Percentiles rank a stretch among this genome's conserved stretches.
phyloP scores from a whole-genome alignment of 2,329 filamentous ascomycete species.

The Zymoseptoria pseudotritici region DNA sequence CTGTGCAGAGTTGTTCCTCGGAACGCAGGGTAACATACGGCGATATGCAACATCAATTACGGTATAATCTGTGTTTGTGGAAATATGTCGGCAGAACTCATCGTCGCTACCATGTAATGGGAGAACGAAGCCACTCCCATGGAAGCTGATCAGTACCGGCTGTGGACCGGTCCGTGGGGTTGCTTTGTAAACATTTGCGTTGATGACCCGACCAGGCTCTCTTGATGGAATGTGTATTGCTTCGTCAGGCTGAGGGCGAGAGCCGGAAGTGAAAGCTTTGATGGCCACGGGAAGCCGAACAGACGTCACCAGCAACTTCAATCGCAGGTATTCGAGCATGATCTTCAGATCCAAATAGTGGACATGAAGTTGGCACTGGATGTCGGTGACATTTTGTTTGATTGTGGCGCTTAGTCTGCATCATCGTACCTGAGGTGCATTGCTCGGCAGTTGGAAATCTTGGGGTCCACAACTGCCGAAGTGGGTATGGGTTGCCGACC shows the following conservation, averaged over 20 bases:
- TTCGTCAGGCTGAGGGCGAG: not conserved
- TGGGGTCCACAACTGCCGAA: too few species aligned
- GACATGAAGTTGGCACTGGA: not conserved
- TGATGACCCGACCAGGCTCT: constrained; percentile 15
- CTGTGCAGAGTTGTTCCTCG: not conserved
- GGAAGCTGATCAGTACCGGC: constrained; percentile 31
- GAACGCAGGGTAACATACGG: constrained; percentile 1
- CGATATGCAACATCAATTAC: constrained; percentile 37
- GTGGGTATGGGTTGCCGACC: too few species aligned
- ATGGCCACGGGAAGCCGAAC: not conserved
- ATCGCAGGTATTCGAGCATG: not conserved
- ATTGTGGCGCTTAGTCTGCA: too few species aligned
- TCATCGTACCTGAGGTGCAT: too few species aligned
- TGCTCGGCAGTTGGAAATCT: too few species aligned
- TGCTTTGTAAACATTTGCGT: constrained; percentile 19
- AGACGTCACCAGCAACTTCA: not conserved
- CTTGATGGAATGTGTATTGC: constrained; percentile 19
- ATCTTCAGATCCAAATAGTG: not conserved
- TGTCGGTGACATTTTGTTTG: not conserved
- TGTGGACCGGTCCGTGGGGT: constrained; percentile 1
- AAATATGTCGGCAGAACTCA: constrained; percentile 31
- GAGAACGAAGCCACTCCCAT: constrained; percentile 30
- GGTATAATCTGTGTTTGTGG: constrained; percentile 29
- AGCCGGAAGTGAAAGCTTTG: not conserved
- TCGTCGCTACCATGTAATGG: constrained; percentile 35